These are phyloP conservation scores for Ilyonectria robusta DNA, from an alignment of 2,329 filamentous ascomycete genomes.

Conservation along the genomic window DNA sequence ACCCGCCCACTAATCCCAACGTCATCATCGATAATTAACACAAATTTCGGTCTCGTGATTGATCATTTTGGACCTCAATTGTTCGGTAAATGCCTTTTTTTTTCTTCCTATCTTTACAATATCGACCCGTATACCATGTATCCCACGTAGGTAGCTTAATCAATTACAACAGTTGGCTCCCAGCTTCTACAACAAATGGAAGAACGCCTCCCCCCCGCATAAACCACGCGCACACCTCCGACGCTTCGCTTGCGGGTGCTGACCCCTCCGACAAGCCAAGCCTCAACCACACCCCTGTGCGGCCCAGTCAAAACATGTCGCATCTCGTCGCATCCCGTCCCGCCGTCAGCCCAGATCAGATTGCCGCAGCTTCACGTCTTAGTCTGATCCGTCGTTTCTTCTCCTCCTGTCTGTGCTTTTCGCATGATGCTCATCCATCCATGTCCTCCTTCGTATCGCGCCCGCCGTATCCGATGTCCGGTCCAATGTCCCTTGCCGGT, in stretches of 20 bases:
- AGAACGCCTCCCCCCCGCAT: slow-evolving; percentile 42
- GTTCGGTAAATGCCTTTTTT: slow-evolving; percentile 26
- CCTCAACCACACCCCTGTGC: slow-evolving; percentile 25
- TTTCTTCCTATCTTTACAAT: slow-evolving; percentile 40
- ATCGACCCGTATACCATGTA: slow-evolving; percentile 19
- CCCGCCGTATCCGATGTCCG: slow-evolving; percentile 14
- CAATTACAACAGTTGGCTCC: slow-evolving; percentile 41
- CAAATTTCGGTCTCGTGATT: slow-evolving; percentile 11
- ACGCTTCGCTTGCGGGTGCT: slow-evolving; percentile 22
- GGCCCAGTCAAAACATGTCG: slow-evolving; percentile 26
- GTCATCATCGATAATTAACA: slow-evolving; percentile 1
- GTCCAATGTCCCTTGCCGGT: slow-evolving; percentile 18
- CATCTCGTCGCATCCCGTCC: slow-evolving; percentile 26
- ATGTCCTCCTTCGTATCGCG: slow-evolving; percentile 29
- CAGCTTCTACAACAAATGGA: slow-evolving; percentile 30
- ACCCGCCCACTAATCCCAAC: slow-evolving; percentile 25
- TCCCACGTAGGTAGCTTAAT: slow-evolving; percentile 19
- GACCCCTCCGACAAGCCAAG: slow-evolving; percentile 23
- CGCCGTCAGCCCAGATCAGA: slow-evolving; percentile 26
- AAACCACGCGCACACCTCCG: slow-evolving; percentile 25
- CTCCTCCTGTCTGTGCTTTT: slow-evolving; percentile 37
- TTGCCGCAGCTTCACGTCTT: slow-evolving; percentile 29
- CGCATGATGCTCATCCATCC: slow-evolving; percentile 29
- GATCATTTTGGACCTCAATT: slow-evolving; percentile 23
- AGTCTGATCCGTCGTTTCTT: slow-evolving; percentile 28